A percentile compares a stretch with the other conserved stretches of the same genome.
These are phyloP conservation scores for Pseudocercospora pini-densiflorae DNA, from an alignment of 2,329 filamentous ascomycete genomes.

Conservation along the genomic window DNA sequence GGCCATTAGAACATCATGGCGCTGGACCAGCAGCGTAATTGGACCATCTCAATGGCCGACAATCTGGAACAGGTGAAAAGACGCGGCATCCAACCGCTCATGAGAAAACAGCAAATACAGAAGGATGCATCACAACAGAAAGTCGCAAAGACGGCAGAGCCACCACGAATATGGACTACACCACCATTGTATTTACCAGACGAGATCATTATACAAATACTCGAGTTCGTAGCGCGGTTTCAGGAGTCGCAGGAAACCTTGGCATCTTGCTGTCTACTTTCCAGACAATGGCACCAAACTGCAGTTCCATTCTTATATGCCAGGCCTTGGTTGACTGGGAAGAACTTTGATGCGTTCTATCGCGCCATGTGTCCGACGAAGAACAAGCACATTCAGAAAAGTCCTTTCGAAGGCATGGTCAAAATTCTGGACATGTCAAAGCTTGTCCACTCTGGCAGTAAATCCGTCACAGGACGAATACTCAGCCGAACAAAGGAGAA, in stretches of 20 bases:
- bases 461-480: constrained; percentile 61
- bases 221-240: constrained; percentile 48
- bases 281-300: constrained; percentile 61
- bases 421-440: constrained; percentile 57
- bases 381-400: constrained; percentile 54
- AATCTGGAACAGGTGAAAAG: constrained; percentile 36
- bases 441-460: constrained; percentile 64
- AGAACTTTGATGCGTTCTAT: constrained; percentile 59
- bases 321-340: constrained; percentile 56
- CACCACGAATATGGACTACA: constrained; percentile 24
- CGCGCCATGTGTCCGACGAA: constrained; percentile 59
- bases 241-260: constrained; percentile 52
- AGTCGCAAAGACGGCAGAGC: constrained; percentile 1
- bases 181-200: constrained; percentile 53
- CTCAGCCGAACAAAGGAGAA: constrained; percentile 58
- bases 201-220: constrained; percentile 58
- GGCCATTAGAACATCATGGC: constrained; percentile 33
- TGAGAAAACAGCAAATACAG: constrained; percentile 12
- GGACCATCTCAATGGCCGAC: constrained; percentile 42
- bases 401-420: constrained; percentile 56
- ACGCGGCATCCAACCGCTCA: constrained; percentile 18
- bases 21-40: constrained; percentile 42
- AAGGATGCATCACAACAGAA: constrained; percentile 11
- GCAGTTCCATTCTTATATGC: constrained; percentile 58
- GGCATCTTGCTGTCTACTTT: constrained; percentile 57